Evolutionary conservation across 441 rosid species (phyloP).

Genomic region (Adansonia gregorii): DNA sequence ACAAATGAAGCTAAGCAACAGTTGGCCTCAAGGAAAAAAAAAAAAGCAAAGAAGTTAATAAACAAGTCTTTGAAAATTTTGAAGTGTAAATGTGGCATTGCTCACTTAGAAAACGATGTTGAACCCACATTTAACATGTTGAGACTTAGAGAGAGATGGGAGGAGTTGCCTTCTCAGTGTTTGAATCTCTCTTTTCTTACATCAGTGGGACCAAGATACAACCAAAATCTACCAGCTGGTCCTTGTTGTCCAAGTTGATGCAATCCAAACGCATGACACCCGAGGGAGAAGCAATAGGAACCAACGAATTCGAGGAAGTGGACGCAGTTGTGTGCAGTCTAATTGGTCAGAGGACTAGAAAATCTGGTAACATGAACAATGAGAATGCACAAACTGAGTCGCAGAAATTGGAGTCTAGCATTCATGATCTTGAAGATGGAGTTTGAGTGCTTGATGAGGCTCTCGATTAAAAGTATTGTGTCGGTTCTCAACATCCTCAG

Average conservation of each 20-base stretch:
- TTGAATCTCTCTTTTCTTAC: slow-evolving; percentile 18
- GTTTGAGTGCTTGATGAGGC: slow-evolving; percentile 14
- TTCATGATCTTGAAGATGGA: slow-evolving; percentile 23
- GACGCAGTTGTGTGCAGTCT: slow-evolving; percentile 25
- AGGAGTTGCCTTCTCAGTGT: background rate
- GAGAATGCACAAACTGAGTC: slow-evolving; percentile 16
- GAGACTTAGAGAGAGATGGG: slow-evolving; percentile 14
- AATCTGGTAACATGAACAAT: background rate
- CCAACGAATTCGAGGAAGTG: background rate
- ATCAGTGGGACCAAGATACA: slow-evolving; percentile 11
- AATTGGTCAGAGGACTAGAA: slow-evolving; percentile 16
- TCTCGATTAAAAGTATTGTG: slow-evolving; percentile 10
- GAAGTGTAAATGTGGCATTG: slow-evolving; percentile 23
- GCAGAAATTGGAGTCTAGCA: slow-evolving; percentile 2
- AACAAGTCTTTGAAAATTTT: slow-evolving; percentile 27
- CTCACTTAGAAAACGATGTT: background rate
- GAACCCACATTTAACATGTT: background rate
- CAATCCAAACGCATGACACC: background rate
- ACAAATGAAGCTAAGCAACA: slow-evolving; percentile 26
- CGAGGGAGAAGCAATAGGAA: background rate
- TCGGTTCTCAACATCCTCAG: background rate
- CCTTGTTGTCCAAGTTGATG: background rate
- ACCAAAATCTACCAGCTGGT: slow-evolving; percentile 5
- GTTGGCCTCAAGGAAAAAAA: slow-evolving; percentile 29
- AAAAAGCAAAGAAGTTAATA: slow-evolving; percentile 19